Percentiles rank a stretch among this genome's conserved stretches.
phyloP scores from a whole-genome alignment of 2,329 filamentous ascomycete species.

The Zymoseptoria crescenta region DNA sequence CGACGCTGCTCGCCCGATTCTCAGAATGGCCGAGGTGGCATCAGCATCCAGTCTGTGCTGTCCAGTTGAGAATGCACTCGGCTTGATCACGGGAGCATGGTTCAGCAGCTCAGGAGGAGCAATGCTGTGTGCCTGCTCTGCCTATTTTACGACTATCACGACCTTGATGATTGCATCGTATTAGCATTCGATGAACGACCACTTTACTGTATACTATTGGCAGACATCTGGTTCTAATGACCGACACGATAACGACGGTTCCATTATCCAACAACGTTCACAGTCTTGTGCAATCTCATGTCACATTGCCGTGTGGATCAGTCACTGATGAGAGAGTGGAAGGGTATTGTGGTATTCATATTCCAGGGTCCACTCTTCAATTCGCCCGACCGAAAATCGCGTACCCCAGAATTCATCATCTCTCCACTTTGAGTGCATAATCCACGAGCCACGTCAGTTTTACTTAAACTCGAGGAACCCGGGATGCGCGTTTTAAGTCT shows the following conservation, averaged over 20 bases:
- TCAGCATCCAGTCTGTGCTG: conserved; percentile 29
- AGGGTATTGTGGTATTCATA: neutral
- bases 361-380: neutral
- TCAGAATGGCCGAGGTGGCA: conserved; percentile 17
- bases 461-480: neutral
- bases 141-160: neutral
- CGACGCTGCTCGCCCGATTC: conserved; percentile 20
- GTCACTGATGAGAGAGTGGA: too few relatives aligned
- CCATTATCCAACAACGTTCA: neutral
- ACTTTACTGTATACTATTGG: neutral
- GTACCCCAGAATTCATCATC: neutral
- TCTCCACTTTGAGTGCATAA: neutral
- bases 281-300: neutral
- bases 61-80: conserved; percentile 8
- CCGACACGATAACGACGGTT: neutral
- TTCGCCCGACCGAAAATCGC: neutral
- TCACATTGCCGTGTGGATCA: too few relatives aligned
- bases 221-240: neutral
- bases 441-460: neutral
- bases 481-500: neutral
- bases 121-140: neutral
- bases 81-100: neutral
- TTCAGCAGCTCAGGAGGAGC: neutral
- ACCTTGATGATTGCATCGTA: neutral
- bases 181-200: neutral